phyloP scores from a whole-genome alignment of 345 rosid genomes.

The Populus nigra region DNA sequence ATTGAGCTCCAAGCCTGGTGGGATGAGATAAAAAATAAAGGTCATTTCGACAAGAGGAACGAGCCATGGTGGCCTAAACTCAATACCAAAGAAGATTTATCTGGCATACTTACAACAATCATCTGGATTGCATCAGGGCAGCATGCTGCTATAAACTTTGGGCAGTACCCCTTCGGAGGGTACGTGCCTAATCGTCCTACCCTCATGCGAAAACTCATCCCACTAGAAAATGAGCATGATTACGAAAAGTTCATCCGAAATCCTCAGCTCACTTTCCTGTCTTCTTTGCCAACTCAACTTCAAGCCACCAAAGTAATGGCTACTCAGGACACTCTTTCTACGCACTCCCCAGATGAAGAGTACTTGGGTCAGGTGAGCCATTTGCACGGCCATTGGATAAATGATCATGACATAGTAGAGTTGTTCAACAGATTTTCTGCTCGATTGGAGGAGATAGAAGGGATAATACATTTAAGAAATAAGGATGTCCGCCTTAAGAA shows the following conservation, averaged over 20 bases:
- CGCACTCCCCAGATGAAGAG: slow-evolving; percentile 90
- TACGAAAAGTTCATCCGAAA: slow-evolving; percentile 58
- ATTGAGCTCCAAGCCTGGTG: slow-evolving; percentile 91
- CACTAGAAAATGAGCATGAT: slow-evolving; percentile 52
- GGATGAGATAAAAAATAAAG: slow-evolving; percentile 86
- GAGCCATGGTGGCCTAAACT: slow-evolving; percentile 99
- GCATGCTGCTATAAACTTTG: slow-evolving; percentile 93
- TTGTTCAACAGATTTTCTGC: slow-evolving; percentile 52
- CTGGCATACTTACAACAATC: slow-evolving; percentile 65
- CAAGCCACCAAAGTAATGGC: slow-evolving; percentile 99
- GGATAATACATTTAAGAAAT: slow-evolving; percentile 55
- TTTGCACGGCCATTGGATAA: slow-evolving; percentile 62
- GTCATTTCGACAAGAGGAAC: slow-evolving; percentile 73
- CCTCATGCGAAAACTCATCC: slow-evolving; percentile 68
- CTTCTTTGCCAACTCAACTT: slow-evolving; percentile 75
- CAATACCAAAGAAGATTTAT: slow-evolving; percentile 62
- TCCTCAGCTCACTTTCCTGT: slow-evolving; percentile 66
- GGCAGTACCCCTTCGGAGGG: slow-evolving; percentile 95
- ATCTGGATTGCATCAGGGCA: slow-evolving; percentile 92
- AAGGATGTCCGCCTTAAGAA: slow-evolving; percentile 53
- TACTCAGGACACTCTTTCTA: slow-evolving; percentile 81
- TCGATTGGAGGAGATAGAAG: slow-evolving; percentile 64
- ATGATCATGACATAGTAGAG: slow-evolving; percentile 49
- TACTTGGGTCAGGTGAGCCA: slow-evolving; percentile 60
- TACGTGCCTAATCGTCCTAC: slow-evolving; percentile 92